Percentiles rank a stretch among this genome's conserved stretches.
These are phyloP conservation scores for Colletotrichum theobromicola DNA, from an alignment of 2,329 filamentous ascomycete species.

Conservation along the genomic window DNA sequence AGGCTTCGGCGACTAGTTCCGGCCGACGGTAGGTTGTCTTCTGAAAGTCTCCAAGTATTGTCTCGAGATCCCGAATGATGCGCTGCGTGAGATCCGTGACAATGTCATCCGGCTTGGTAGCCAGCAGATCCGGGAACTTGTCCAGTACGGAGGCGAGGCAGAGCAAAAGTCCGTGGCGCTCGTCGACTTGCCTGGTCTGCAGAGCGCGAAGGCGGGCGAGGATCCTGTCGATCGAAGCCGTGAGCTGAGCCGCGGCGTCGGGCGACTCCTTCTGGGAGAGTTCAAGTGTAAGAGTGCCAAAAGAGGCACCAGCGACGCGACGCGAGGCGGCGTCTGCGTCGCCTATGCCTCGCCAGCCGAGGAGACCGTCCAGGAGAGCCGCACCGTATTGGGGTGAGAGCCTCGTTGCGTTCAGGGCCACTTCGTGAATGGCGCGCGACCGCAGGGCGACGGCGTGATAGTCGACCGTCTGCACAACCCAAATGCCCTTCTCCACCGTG, in stretches of 20 bases:
- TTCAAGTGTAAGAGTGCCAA: conserved; percentile 63
- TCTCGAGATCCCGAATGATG: conserved; percentile 27
- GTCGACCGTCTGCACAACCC: conserved; percentile 87
- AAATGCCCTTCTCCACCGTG: conserved; percentile 80
- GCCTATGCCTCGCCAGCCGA: conserved; percentile 88
- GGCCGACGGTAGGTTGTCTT: conserved; percentile 59
- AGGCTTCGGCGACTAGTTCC: conserved; percentile 69
- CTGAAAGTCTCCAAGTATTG: conserved; percentile 46
- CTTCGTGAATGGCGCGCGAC: conserved; percentile 79
- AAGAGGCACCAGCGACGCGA: conserved; percentile 71
- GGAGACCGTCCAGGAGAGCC: conserved; percentile 71
- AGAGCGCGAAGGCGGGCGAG: conserved; percentile 50
- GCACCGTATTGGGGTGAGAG: conserved; percentile 73
- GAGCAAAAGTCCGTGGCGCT: conserved; percentile 71
- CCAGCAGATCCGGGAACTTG: conserved; percentile 40
- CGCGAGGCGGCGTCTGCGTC: conserved; percentile 78
- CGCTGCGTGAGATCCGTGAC: background rate
- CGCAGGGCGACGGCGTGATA: conserved; percentile 93
- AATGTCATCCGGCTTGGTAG: background rate
- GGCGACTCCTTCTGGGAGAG: conserved; percentile 30
- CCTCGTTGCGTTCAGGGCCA: conserved; percentile 71
- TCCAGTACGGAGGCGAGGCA: conserved; percentile 65
- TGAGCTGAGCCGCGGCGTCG: conserved; percentile 30
- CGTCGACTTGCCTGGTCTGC: conserved; percentile 66
- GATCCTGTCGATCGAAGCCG: conserved; percentile 45